Conservation (phyloP, 1,139 yeast genomes). For the Yamadazyma oceani region DNA sequence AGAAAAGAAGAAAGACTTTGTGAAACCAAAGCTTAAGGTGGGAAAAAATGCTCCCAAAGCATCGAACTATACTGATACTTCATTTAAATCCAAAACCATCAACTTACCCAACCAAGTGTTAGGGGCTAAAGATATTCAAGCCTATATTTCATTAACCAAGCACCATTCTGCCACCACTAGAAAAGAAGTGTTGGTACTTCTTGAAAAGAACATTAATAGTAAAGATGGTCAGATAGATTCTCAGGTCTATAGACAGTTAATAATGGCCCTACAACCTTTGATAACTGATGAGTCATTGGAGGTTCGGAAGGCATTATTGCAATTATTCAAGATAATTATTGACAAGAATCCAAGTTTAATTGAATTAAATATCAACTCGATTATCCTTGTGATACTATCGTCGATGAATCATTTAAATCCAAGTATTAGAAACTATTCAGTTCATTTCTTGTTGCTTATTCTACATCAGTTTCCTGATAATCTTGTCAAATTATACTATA, state of each 20-base stretch:
- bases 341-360: conserved; percentile 55
- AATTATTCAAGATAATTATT: conserved; percentile 52
- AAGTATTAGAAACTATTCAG: conserved; percentile 68
- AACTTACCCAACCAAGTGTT: conserved; percentile 59
- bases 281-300: conserved; percentile 59
- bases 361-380: conserved; percentile 62
- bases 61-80: conserved; percentile 78
- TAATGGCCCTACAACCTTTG: conserved; percentile 57
- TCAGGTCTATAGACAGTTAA: conserved; percentile 34
- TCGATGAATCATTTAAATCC: conserved; percentile 93
- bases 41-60: conserved; percentile 74
- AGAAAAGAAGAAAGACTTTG: conserved; percentile 73
- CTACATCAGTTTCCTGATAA: conserved; percentile 48
- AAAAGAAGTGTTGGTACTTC: conserved; percentile 63
- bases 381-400: conserved; percentile 77
- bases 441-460: conserved; percentile 59
- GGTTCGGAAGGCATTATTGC: conserved; percentile 63
- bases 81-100: conserved; percentile 75
- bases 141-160: conserved; percentile 64
- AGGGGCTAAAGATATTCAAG: conserved; percentile 49
- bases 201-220: conserved; percentile 48
- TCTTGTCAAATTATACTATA: conserved; percentile 56
- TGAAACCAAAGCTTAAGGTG: conserved; percentile 79
- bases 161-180: conserved; percentile 78
- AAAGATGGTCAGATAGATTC: conserved; percentile 44